Evolutionary conservation across 345 rosid genomes (phyloP).

Genomic region (Zanthoxylum bungeanum): DNA sequence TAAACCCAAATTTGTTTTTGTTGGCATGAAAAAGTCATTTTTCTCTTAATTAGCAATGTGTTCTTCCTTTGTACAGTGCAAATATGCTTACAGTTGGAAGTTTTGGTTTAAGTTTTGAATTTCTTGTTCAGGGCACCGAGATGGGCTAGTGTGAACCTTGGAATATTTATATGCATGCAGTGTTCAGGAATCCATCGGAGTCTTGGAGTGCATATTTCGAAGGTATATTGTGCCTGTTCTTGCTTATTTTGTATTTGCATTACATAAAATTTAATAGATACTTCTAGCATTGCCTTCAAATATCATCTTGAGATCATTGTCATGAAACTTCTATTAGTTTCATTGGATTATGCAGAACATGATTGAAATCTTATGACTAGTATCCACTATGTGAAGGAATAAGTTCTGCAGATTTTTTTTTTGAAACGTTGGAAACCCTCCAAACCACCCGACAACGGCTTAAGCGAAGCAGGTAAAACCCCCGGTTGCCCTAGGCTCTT

Average conservation of each 20-base stretch:
- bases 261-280: not conserved
- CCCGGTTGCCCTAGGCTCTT: too few relatives aligned
- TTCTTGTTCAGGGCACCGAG: slow-evolving; percentile 60
- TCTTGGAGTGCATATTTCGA: slow-evolving; percentile 95
- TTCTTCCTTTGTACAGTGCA: not conserved
- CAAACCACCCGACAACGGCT: too few relatives aligned
- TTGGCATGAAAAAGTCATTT: not conserved
- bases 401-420: not conserved
- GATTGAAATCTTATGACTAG: not conserved
- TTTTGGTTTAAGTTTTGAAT: not conserved
- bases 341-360: not conserved
- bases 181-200: slow-evolving; percentile 91
- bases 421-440: too few relatives aligned
- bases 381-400: not conserved
- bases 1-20: not conserved
- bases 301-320: not conserved
- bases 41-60: not conserved
- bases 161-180: slow-evolving; percentile 95
- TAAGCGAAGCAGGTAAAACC: too few relatives aligned
- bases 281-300: not conserved
- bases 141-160: slow-evolving; percentile 98
- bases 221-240: slow-evolving; percentile 36
- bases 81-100: not conserved
- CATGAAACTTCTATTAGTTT: not conserved
- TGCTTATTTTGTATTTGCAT: not conserved